Evolutionary conservation across 2,329 filamentous ascomycete genomes (phyloP).

Genomic region (Fusarium napiforme): DNA sequence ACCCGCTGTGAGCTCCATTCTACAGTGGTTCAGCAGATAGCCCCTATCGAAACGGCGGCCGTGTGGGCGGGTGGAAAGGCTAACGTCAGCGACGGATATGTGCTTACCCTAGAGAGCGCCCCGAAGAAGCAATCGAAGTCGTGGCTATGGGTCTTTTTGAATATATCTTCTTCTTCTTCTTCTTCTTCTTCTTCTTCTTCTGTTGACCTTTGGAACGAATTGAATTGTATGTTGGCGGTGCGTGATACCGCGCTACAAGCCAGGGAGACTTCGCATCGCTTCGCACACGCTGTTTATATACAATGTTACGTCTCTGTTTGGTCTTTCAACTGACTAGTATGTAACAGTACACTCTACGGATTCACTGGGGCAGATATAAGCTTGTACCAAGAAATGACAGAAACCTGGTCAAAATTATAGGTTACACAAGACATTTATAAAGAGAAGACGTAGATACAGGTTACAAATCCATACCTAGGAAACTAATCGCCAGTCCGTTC

Average conservation of each 20-base stretch:
- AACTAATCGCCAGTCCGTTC: background rate
- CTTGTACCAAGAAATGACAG: background rate
- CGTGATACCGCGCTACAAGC: background rate
- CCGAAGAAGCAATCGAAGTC: background rate
- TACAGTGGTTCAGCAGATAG: slow-evolving; percentile 9
- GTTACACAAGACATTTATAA: background rate
- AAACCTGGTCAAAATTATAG: background rate
- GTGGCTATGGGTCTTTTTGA: background rate
- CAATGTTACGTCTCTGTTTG: background rate
- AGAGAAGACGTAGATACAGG: background rate
- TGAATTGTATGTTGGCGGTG: background rate
- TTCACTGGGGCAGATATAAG: background rate
- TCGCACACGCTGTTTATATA: background rate
- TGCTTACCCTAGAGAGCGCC: slow-evolving; percentile 10
- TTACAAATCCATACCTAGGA: too few species aligned
- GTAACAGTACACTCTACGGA: background rate
- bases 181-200: background rate
- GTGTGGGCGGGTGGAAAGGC: background rate
- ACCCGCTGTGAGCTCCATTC: background rate
- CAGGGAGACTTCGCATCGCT: background rate
- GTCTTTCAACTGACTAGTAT: background rate
- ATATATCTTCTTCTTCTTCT: background rate
- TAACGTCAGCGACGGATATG: background rate
- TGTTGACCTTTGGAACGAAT: background rate
- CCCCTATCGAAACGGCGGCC: slow-evolving; percentile 11